Evolutionary conservation across 2,329 filamentous ascomycete species (phyloP), one percentile per base, ranked within the genome.

Genomic region (Tympanopsis confertula): DNA sequence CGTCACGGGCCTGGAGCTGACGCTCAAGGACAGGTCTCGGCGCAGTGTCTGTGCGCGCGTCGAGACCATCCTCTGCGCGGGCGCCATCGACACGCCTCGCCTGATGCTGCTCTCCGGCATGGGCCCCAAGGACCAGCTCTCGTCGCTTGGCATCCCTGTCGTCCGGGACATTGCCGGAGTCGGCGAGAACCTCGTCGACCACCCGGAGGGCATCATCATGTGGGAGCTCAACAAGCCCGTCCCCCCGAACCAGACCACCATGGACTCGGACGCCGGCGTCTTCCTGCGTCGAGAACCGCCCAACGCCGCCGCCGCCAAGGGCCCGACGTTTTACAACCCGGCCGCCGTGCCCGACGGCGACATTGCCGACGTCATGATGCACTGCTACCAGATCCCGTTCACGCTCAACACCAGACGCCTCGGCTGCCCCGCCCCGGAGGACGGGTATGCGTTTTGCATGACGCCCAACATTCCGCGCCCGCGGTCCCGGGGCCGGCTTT

Each of bases 301-400:
- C n/a, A 29, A 26, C 12, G 24, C 20, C 3, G 24, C 28, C n/a
- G 20, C 12, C 3, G 19, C 20, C 13, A 36, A 37, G 17, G 32
- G n/a, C 1, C 15, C 17, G 7, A 24, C 35, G 18, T 18, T n/a
- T 19, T n/a, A 15, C n/a, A 35, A 26, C 2, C 35, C 13, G 14
- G 17, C 24, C 5, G 24, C 20, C 18, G 13, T 19, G 5, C 14
- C 20, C 15, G 26, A 14, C 17, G 38, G 38, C n/a, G 13, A 37
- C 43, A 79, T 84, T 39, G 83, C 82, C 45, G 87, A 94, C 53
- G 64, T 93, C 51, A 94, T 94, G 87, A 91, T 91, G 82, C 86
- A 94, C 66, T 94, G 86, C 72, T 94, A 94, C 67, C 87, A 94
- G 62, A 93, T 94, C 47, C 86, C 86, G 38, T 94, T 94, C 62